These are phyloP conservation scores for Monosporascus sp. DNA, from an alignment of 2,329 filamentous ascomycete species.

Conservation along the genomic window DNA sequence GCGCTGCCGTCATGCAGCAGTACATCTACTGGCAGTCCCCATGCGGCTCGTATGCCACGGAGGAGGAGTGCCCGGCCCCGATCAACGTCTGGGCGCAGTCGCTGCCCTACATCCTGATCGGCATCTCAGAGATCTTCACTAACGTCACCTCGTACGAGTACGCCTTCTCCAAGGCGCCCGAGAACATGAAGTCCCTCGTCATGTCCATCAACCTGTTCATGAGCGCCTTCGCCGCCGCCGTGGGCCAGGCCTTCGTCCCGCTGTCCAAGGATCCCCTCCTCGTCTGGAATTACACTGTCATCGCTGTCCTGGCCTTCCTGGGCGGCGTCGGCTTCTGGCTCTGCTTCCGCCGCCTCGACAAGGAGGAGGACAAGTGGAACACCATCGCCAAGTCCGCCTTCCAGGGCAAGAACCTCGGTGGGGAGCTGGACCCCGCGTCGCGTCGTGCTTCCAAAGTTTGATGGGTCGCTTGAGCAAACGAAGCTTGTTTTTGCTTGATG, in stretches of 20 bases:
- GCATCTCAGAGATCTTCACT: constrained; percentile 41
- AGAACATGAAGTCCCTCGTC: constrained; percentile 69
- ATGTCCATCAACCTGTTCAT: constrained; percentile 61
- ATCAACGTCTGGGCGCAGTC: constrained; percentile 59
- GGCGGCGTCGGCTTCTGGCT: constrained; percentile 60
- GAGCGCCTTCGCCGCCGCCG: constrained; percentile 59
- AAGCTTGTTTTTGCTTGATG: too few relatives aligned
- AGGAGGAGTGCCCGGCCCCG: constrained; percentile 17
- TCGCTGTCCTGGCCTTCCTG: constrained; percentile 43
- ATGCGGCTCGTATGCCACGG: constrained; percentile 50
- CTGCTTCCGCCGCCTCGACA: constrained; percentile 55
- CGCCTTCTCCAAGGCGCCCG: constrained; percentile 67
- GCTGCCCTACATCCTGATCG: constrained; percentile 40
- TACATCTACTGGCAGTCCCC: constrained; percentile 58
- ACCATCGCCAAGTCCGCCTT: constrained; percentile 1
- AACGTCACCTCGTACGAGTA: constrained; percentile 59
- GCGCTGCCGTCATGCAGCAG: constrained; percentile 49
- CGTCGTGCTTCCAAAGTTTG: neutral
- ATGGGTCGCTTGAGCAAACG: too few relatives aligned
- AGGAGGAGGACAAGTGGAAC: constrained; percentile 49
- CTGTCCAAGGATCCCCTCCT: constrained; percentile 57
- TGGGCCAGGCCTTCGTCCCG: constrained; percentile 56
- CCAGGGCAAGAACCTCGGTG: constrained; percentile 2
- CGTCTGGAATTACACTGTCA: constrained; percentile 64
- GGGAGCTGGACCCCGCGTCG: neutral